These are phyloP conservation scores for Xylaria sp. DNA, from an alignment of 2,329 filamentous ascomycete species.

Conservation along the genomic window DNA sequence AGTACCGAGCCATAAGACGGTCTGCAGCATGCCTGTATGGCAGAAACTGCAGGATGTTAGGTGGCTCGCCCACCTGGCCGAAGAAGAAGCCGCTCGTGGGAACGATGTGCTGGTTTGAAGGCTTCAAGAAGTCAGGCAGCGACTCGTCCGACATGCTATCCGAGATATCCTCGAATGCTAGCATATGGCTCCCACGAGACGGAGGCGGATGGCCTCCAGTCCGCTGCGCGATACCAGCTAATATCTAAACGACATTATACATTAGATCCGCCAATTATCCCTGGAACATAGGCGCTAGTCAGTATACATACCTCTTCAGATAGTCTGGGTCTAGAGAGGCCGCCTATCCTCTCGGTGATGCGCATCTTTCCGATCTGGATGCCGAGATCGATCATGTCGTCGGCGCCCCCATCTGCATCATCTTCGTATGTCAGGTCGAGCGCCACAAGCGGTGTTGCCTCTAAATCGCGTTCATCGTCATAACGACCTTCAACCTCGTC, in stretches of 20 bases:
- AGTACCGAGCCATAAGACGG: constrained; percentile 74
- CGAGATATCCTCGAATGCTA: constrained; percentile 42
- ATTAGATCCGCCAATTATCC: constrained; percentile 19
- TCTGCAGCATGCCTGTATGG: constrained; percentile 69
- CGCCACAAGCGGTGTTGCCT: constrained; percentile 70
- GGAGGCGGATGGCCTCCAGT: constrained; percentile 39
- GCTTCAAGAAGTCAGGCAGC: constrained; percentile 68
- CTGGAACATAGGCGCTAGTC: constrained; percentile 17
- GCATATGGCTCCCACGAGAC: constrained; percentile 39
- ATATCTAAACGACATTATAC: constrained; percentile 46
- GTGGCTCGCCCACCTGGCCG: constrained; percentile 60
- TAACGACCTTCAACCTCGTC: constrained; percentile 67
- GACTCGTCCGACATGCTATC: constrained; percentile 46
- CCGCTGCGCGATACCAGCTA: constrained; percentile 49
- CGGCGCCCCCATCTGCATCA: constrained; percentile 60
- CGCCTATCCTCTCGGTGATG: constrained; percentile 79
- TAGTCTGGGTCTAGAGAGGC: constrained; percentile 75
- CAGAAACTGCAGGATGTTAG: constrained; percentile 68
- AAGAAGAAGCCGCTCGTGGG: constrained; percentile 77
- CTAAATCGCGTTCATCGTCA: constrained; percentile 69
- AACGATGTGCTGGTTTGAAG: constrained; percentile 73
- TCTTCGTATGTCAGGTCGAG: constrained; percentile 77
- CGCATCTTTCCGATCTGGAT: constrained; percentile 77
- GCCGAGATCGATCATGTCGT: constrained; percentile 77
- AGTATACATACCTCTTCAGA: constrained; percentile 74